Evolutionary conservation across 352 stramenopile species (phyloP).

Genomic region (Phytopythium kandeliae): DNA sequence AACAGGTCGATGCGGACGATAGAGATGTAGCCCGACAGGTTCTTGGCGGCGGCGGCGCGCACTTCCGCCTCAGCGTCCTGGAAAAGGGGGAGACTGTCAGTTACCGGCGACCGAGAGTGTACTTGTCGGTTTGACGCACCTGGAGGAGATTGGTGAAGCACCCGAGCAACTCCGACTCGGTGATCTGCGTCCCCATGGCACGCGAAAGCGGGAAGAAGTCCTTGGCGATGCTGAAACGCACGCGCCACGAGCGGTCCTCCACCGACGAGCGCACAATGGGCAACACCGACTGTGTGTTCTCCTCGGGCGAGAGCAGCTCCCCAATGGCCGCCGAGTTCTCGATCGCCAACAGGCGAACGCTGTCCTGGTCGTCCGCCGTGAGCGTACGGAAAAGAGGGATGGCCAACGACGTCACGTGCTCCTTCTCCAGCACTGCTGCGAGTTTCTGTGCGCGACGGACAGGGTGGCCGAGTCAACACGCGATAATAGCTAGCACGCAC

Average conservation of each 20-base stretch:
- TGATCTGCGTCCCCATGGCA: slow-evolving; percentile 74
- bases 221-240: slow-evolving; percentile 94
- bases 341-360: slow-evolving; percentile 90
- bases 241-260: slow-evolving; percentile 88
- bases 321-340: slow-evolving; percentile 79
- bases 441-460: slow-evolving; percentile 45
- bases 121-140: slow-evolving; percentile 13
- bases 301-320: slow-evolving; percentile 62
- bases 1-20: slow-evolving; percentile 91
- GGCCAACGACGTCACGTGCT: slow-evolving; percentile 57
- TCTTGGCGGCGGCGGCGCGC: slow-evolving; percentile 87
- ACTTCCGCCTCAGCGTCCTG: slow-evolving; percentile 92
- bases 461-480: not conserved
- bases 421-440: slow-evolving; percentile 63
- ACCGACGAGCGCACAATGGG: slow-evolving; percentile 71
- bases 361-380: slow-evolving; percentile 92
- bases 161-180: slow-evolving; percentile 83
- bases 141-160: slow-evolving; percentile 91
- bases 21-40: slow-evolving; percentile 90
- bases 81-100: not conserved
- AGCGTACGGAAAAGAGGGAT: slow-evolving; percentile 87
- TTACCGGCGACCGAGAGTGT: not conserved
- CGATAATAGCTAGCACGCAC: not conserved
- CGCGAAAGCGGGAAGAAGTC: slow-evolving; percentile 85
- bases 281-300: slow-evolving; percentile 72